Evolutionary conservation across 2,329 filamentous ascomycete genomes (phyloP), one percentile per base, ranked within the genome.

Genomic region (Massarina eburnea): DNA sequence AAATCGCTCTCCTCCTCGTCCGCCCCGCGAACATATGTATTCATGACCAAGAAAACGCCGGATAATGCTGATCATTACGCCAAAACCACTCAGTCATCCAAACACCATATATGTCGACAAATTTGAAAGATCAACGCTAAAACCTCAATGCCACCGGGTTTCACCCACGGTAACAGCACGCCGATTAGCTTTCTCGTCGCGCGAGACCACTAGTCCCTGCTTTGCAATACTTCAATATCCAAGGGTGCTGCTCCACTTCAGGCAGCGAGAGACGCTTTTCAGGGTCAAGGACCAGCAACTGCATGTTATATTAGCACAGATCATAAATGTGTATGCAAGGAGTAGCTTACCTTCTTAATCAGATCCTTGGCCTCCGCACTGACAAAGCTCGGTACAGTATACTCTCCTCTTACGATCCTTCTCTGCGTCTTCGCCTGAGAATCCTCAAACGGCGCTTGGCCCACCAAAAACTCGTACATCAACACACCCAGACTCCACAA

Each of bases 391-490:
- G 94, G 94, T 39, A 97, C 85, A 0, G 86, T 87, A 89, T 97
- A 96, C 63, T 97, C 94, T 22, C 86, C 89, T 57, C 89, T 79
- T 4, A 85, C 83, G 70, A 99, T 99, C 63, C 91, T 84, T 58
- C 89, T 79, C 58, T 96, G 91, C 20, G 94, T 99, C 89, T 96
- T 95, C 52, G 92, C 83, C 4, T 89, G 89, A 2, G 89, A 94
- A 64, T 97, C 94, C 71, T 99, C 94, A 62, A 99, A 99, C 0
- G 94, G 94, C 14, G 94, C 94, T 75, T 96, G 91, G 49, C 94
- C 94, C 26, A 95, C 89, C 48, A 99, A 73, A 62, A 99, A 99
- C 73, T 99, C 94, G 62, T 97, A 99, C 2, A 88, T 95, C 72
- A 99, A 72, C 18, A 97, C 94, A 19, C 94, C 94, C 62, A 99